Base-by-base conservation (phyloP, 441 rosid genomes). In the Jatropha multifida region DNA sequence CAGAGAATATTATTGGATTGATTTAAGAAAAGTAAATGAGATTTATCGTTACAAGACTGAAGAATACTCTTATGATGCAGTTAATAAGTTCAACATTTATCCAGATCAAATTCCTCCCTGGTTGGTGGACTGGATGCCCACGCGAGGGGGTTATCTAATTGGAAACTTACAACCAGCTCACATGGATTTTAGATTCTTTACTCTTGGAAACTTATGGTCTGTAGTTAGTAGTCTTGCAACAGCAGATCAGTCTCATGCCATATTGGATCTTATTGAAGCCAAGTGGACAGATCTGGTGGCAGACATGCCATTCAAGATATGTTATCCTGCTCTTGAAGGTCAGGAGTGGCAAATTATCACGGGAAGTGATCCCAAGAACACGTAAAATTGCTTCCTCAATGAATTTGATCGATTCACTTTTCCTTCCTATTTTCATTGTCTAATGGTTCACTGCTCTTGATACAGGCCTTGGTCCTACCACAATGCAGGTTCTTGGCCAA, bases 141-240 rank as follows among this genome's bases (percentile, higher is more conserved):
- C 86, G 70, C 85, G 83, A 84, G 98, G 98, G 55, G 97, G 97
- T 67, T 92, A 88, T 81, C 88, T 94, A 32, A 94, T 94, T 9
- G 97, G 97, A 69, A 94, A 94, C 83, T 78, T 94, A 82, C 98
- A 92, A 72, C 98, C 98, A 7, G 97, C 98, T 44, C 97, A 92
- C 80, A 92, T 92, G 97, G 98, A 94, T 83, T 94, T 94, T 79
- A 85, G 97, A 71, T 90, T 94, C 82, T 92, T 94, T 81, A 83
- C 97, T 59, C 89, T 94, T 0, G 98, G 97, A 27, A 94, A 94
- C 82, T 60, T 94, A 56, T 92, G 98, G 98, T 89, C 98, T 49
- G 77, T 90, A 59, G 90, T 82, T 32, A 88, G 94, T 56, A 88
- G 97, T 74, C 89, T 94, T 76, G 85, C 92, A 51, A 92, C 97